A percentile compares a stretch with the other conserved stretches of the same genome.
phyloP scores from a whole-genome alignment of 306 rosid genomes.

The Ceratonia siliqua region DNA sequence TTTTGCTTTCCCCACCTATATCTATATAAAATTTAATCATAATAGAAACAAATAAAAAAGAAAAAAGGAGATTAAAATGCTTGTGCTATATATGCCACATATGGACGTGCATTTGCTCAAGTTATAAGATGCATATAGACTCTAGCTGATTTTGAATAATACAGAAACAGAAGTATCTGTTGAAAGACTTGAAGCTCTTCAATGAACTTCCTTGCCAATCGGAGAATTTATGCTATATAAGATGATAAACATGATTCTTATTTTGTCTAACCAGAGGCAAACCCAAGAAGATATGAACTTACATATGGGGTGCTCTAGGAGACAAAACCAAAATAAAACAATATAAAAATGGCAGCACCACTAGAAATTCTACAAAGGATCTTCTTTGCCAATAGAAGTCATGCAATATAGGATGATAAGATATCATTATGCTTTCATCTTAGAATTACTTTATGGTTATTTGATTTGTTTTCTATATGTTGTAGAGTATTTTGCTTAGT shows the following conservation, averaged over 20 bases:
- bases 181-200: not conserved
- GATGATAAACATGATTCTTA: not conserved
- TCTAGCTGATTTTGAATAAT: too few relatives aligned
- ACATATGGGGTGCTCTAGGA: not conserved
- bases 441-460: not conserved
- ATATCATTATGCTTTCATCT: slow-evolving; percentile 3
- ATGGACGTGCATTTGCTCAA: slow-evolving; percentile 12
- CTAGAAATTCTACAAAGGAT: not conserved
- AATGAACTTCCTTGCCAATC: not conserved
- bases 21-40: not conserved
- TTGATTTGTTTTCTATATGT: slow-evolving; percentile 15
- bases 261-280: not conserved
- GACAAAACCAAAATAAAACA: slow-evolving; percentile 1
- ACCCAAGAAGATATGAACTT: not conserved
- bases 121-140: not conserved
- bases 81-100: not conserved
- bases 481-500: slow-evolving; percentile 28
- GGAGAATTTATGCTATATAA: not conserved
- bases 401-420: not conserved
- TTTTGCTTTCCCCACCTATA: not conserved
- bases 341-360: not conserved
- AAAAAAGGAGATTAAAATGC: not conserved
- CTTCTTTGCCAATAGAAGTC: slow-evolving; percentile 10
- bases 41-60: not conserved
- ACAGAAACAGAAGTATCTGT: not conserved